Evolutionary conservation across 192 early-diverging fungal species (phyloP), one percentile per base, ranked within the genome.

Genomic region (Pilobolus umbonatus): DNA sequence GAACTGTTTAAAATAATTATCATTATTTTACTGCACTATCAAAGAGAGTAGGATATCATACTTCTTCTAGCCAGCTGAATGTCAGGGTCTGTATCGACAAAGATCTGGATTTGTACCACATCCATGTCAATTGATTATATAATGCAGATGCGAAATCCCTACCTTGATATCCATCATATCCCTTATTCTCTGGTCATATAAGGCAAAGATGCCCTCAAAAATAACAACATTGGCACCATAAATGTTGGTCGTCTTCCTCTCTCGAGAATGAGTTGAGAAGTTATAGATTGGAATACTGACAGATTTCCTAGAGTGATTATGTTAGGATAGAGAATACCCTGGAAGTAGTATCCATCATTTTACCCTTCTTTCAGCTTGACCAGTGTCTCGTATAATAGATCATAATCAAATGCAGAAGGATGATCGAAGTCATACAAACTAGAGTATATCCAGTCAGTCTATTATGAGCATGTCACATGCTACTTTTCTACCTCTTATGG

Each of bases 191-290:
- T 85, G 80, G 63, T 95, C 91, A 65, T 93, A 93, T 29, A 98
- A 72, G 7, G 93, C 96, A 83, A 98, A 96, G 58, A 98, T 98
- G 43, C 96, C 96, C 67, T 98, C 96, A 72, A 98, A 96, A 42
- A 96, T 92, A 40, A 98, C 80, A 5, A 98, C 88, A 54, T 94
- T 96, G 17, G 94, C 96, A 48, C 94, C 94, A 69, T 98, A 96
- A 9, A 95, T 70, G 3, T 83, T 73, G 57, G 80, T 85, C 7
- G 78, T 72, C 66, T 85, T 80, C 54, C 86, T 68, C 31, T 81
- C 84, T 57, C 91, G 80, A 64, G 88, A 80, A 66, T 97, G 94
- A 0, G 88, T 92, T 22, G 76, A 57, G 72, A 98, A 98, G 65
- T 95, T 88, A 65, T 98, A 98, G 35, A 93, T 81, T 5, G 96